These are phyloP conservation scores for Saitozyma sp. DNA, from an alignment of 768 basidiomycete genomes.

Conservation along the genomic window DNA sequence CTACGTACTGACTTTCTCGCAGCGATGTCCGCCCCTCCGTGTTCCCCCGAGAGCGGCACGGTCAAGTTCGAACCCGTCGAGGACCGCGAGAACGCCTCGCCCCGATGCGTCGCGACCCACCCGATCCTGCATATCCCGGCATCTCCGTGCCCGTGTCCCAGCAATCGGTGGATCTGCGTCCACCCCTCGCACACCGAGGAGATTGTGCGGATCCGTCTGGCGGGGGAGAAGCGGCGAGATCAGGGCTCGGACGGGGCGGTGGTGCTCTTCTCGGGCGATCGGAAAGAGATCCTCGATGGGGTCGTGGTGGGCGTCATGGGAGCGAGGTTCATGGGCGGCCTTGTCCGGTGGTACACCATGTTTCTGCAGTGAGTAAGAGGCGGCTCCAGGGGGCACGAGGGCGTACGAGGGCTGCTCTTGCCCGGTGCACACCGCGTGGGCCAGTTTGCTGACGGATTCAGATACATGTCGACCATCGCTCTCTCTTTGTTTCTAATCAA, in stretches of 20 bases:
- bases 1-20: neutral
- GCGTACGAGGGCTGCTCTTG: conserved; percentile 9
- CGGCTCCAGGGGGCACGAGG: conserved; percentile 59
- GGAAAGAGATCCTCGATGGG: conserved; percentile 62
- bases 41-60: conserved; percentile 55
- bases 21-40: conserved; percentile 52
- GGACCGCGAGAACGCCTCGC: neutral
- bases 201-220: conserved; percentile 63
- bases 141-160: conserved; percentile 29
- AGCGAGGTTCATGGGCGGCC: conserved; percentile 43
- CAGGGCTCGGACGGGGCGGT: conserved; percentile 50
- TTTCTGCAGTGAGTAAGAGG: conserved; percentile 62
- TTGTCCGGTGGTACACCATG: conserved; percentile 37
- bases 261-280: conserved; percentile 74
- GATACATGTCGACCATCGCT: conserved; percentile 59
- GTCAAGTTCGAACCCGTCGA: conserved; percentile 50
- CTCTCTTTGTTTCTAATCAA: conserved; percentile 81
- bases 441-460: conserved; percentile 5
- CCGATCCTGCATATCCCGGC: conserved; percentile 39
- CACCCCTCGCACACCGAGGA: conserved; percentile 58
- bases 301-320: conserved; percentile 56
- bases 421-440: too few relatives aligned
- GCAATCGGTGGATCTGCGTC: conserved; percentile 58
- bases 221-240: conserved; percentile 9
- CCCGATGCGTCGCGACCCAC: conserved; percentile 33